These are phyloP conservation scores for Galeopsis tetrahit DNA, from an alignment of 257 asterid species.

Conservation along the genomic window DNA sequence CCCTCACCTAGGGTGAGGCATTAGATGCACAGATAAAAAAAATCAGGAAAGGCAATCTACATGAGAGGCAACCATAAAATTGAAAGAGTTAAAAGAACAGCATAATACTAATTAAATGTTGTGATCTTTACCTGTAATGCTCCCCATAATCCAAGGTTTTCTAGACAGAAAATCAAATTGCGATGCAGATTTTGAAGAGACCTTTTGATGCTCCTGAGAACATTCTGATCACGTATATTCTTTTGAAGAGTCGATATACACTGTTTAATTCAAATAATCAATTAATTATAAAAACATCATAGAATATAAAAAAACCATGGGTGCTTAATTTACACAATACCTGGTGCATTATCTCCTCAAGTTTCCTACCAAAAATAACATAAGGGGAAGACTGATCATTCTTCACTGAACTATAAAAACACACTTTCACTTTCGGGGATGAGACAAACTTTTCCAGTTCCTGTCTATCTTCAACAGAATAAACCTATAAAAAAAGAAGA, in stretches of 20 bases:
- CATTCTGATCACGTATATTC: constrained; percentile 53
- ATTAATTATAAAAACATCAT: constrained; percentile 12
- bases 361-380: constrained; percentile 49
- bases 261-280: constrained; percentile 49
- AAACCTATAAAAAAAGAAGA: constrained; percentile 55
- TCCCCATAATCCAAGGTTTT: constrained; percentile 90
- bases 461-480: constrained; percentile 73
- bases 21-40: neutral
- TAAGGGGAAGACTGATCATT: constrained; percentile 42
- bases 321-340: constrained; percentile 46
- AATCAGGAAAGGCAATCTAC: constrained; percentile 4
- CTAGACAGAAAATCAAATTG: constrained; percentile 71
- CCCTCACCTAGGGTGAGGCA: neutral
- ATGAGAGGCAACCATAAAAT: constrained; percentile 12
- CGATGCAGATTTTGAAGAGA: constrained; percentile 68
- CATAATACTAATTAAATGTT: constrained; percentile 20
- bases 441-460: constrained; percentile 72
- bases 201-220: constrained; percentile 58
- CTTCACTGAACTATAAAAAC: constrained; percentile 56
- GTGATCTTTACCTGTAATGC: constrained; percentile 73
- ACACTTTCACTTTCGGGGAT: constrained; percentile 73
- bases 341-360: constrained; percentile 80
- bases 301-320: constrained; percentile 12
- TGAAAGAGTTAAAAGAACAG: neutral
- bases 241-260: constrained; percentile 51